Percentiles rank a stretch among this genome's conserved stretches.
Evolutionary conservation across 192 early-diverging fungal genomes (phyloP).

Genomic region (Backusella australiensis): DNA sequence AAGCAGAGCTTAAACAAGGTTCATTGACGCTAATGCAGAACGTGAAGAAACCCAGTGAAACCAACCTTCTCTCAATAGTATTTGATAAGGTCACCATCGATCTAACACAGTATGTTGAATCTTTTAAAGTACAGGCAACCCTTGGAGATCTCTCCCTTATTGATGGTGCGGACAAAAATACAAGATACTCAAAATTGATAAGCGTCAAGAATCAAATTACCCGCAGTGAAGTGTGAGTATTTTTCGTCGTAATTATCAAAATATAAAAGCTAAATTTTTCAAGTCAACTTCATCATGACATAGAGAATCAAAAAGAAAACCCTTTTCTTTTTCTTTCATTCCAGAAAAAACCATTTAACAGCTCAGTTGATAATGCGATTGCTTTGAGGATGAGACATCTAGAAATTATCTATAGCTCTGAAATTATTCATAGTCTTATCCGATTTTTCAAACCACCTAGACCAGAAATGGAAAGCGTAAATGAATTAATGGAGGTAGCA

Average conservation of each 20-base stretch:
- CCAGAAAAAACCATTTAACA: conserved; percentile 74
- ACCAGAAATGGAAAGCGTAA: conserved; percentile 57
- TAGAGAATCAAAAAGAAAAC: not conserved
- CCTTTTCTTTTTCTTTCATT: conserved; percentile 60
- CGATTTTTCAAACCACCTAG: conserved; percentile 72
- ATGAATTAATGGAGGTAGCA: conserved; percentile 61
- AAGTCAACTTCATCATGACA: not conserved
- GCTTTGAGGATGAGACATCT: conserved; percentile 72
- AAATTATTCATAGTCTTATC: conserved; percentile 59
- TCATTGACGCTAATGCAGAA: conserved; percentile 72
- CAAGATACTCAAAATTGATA: conserved; percentile 53
- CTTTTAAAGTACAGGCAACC: conserved; percentile 48
- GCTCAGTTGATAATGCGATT: conserved; percentile 68
- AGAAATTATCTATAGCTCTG: conserved; percentile 76
- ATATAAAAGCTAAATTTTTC: not conserved
- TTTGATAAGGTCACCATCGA: conserved; percentile 62
- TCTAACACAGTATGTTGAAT: conserved; percentile 50
- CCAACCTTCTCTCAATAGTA: conserved; percentile 48
- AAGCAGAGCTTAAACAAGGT: conserved; percentile 67
- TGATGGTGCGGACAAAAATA: conserved; percentile 59
- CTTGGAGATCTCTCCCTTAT: conserved; percentile 59
- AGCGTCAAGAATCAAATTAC: conserved; percentile 40
- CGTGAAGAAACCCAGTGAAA: conserved; percentile 29
- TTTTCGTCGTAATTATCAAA: not conserved
- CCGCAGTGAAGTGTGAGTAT: not conserved